Evolutionary conservation across 129 eudicot species (phyloP).

Genomic region (Arctium lappa): DNA sequence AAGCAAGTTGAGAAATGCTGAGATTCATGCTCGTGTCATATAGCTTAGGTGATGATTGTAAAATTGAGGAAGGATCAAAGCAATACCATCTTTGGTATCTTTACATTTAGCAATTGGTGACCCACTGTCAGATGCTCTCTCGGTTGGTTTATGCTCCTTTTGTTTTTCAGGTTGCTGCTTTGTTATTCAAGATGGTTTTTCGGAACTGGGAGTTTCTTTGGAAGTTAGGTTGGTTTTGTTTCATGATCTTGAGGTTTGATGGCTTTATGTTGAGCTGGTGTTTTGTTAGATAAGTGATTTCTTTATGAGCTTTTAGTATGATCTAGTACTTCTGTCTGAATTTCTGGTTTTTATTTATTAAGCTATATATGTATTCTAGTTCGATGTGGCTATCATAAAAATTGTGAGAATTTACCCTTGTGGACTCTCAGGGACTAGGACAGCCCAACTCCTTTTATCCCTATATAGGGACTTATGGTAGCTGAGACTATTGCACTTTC

Average conservation of each 20-base stretch:
- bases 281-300: slow-evolving; percentile 9
- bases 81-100: slow-evolving; percentile 18
- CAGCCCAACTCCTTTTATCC: neutral
- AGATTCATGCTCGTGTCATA: slow-evolving; percentile 49
- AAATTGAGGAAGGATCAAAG: slow-evolving; percentile 7
- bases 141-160: slow-evolving; percentile 47
- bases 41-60: slow-evolving; percentile 35
- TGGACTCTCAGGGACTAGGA: neutral
- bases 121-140: slow-evolving; percentile 31
- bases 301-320: slow-evolving; percentile 15
- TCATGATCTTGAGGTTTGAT: slow-evolving; percentile 32
- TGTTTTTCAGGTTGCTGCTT: slow-evolving; percentile 79
- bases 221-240: slow-evolving; percentile 54
- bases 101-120: slow-evolving; percentile 27
- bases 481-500: neutral
- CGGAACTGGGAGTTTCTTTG: slow-evolving; percentile 47
- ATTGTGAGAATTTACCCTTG: neutral
- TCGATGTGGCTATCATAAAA: slow-evolving; percentile 2
- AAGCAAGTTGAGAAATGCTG: slow-evolving; percentile 47
- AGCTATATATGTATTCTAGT: neutral
- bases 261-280: slow-evolving; percentile 20
- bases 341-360: slow-evolving; percentile 11
- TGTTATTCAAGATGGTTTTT: slow-evolving; percentile 42
- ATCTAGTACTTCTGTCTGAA: slow-evolving; percentile 25
- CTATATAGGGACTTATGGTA: neutral